Evolutionary conservation across 140 eudicot genomes (phyloP).

Genomic region (Erigeron philadelphicus): DNA sequence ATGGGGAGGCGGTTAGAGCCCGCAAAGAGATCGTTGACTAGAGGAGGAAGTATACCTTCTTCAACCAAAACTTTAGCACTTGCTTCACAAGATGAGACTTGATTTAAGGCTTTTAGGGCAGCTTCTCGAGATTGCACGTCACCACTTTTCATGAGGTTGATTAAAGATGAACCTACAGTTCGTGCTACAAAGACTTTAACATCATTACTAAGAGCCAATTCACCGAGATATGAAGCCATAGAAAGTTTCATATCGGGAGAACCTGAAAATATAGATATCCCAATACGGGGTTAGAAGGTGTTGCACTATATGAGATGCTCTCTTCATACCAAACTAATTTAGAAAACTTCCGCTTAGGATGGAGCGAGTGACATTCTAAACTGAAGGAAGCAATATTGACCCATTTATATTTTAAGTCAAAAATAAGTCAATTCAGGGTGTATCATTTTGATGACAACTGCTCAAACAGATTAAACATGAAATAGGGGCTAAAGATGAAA

Average conservation of each 20-base stretch:
- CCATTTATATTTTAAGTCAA: background rate
- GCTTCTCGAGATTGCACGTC: conserved; percentile 70
- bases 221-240: conserved; percentile 88
- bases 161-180: conserved; percentile 67
- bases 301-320: background rate
- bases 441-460: background rate
- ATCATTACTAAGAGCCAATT: conserved; percentile 77
- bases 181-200: conserved; percentile 72
- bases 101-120: conserved; percentile 80
- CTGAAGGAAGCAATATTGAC: background rate
- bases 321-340: background rate
- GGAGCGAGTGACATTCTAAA: background rate
- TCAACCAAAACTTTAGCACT: conserved; percentile 71
- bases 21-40: conserved; percentile 67
- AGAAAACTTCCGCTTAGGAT: background rate
- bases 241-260: conserved; percentile 73
- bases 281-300: conserved; percentile 4
- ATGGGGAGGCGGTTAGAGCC: conserved; percentile 58
- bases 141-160: conserved; percentile 57
- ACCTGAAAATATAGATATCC: conserved; percentile 43
- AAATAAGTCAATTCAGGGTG: background rate
- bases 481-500: too few relatives aligned
- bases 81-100: conserved; percentile 76
- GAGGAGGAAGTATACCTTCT: conserved; percentile 78
- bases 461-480: too few relatives aligned